Conservation (phyloP, 2,329 filamentous ascomycete genomes). For the Claviceps monticola region DNA sequence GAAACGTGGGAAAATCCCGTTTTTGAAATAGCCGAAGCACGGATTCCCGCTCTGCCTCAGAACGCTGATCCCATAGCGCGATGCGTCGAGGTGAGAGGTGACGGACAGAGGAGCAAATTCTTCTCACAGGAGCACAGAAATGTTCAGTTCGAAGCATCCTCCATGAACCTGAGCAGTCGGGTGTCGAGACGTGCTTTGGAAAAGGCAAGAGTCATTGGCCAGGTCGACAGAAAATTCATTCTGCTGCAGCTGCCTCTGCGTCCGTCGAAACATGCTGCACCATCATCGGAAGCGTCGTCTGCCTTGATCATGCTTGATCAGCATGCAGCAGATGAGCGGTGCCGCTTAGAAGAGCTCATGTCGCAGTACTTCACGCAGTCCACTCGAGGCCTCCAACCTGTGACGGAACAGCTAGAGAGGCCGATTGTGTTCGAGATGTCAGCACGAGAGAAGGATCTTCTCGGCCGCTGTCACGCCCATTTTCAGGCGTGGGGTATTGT, state of each 20-base stretch:
- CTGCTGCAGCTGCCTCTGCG: constrained; percentile 42
- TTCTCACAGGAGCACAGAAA: constrained; percentile 4
- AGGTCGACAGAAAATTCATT: constrained; percentile 87
- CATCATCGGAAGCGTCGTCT: constrained; percentile 21
- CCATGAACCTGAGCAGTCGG: constrained; percentile 21
- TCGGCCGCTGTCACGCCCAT: constrained; percentile 37
- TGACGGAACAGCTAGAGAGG: constrained; percentile 28
- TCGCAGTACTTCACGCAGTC: constrained; percentile 27
- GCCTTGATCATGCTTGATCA: constrained; percentile 73
- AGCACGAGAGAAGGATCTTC: constrained; percentile 41
- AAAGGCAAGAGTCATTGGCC: constrained; percentile 54
- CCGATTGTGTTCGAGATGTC: constrained; percentile 54
- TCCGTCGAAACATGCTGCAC: neutral
- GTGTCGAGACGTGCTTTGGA: constrained; percentile 50
- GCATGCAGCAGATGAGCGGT: constrained; percentile 85
- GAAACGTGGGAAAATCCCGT: constrained; percentile 62
- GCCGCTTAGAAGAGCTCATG: constrained; percentile 64
- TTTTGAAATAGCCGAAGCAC: constrained; percentile 39
- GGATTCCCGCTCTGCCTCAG: constrained; percentile 28
- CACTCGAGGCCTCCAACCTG: constrained; percentile 8
- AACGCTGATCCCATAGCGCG: constrained; percentile 3
- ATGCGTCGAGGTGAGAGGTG: neutral
- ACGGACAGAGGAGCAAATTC: constrained; percentile 4
- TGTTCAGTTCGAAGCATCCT: constrained; percentile 17
- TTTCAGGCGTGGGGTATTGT: constrained; percentile 65